phyloP scores from a whole-genome alignment of 495 filamentous ascomycete species.

The Geopyxis carbonaria region DNA sequence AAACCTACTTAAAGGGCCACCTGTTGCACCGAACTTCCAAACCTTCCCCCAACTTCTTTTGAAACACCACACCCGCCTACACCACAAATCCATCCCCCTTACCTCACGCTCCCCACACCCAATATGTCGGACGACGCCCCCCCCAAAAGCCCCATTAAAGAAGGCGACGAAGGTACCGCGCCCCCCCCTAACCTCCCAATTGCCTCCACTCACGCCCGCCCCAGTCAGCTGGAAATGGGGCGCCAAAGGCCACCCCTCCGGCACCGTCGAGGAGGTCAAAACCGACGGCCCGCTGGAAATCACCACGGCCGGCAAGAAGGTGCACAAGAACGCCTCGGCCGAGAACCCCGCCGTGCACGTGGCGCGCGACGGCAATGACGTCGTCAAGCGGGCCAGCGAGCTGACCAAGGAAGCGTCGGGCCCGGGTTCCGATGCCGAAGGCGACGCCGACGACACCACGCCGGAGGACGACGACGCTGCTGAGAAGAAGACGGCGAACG shows the following conservation, averaged over 20 bases:
- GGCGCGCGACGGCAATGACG: slow-evolving; percentile 42
- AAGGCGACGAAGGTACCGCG: slow-evolving; percentile 32
- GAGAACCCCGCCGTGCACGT: slow-evolving; percentile 43
- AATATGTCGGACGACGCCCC: too few relatives aligned
- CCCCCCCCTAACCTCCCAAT: slow-evolving; percentile 8
- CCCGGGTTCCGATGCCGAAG: neutral
- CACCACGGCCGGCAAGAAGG: slow-evolving; percentile 43
- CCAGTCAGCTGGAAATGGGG: slow-evolving; percentile 45
- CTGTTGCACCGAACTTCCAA: too few relatives aligned
- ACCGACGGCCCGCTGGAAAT: slow-evolving; percentile 40
- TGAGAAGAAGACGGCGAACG: slow-evolving; percentile 19
- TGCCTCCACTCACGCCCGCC: neutral
- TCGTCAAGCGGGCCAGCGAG: slow-evolving; percentile 42
- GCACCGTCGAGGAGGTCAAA: slow-evolving; percentile 41
- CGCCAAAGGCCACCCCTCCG: slow-evolving; percentile 32
- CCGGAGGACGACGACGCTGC: slow-evolving; percentile 5
- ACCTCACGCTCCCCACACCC: too few relatives aligned
- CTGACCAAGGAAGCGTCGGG: slow-evolving; percentile 24
- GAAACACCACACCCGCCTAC: too few relatives aligned
- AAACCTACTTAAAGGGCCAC: too few relatives aligned
- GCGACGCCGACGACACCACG: slow-evolving; percentile 28
- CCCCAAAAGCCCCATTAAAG: too few relatives aligned
- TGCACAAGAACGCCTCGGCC: slow-evolving; percentile 40
- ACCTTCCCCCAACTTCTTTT: too few relatives aligned
- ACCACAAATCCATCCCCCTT: too few relatives aligned